A percentile compares a stretch with the other conserved stretches of the same genome.
These are phyloP conservation scores for Annulohypoxylon nitens DNA, from an alignment of 495 filamentous ascomycete species.

Conservation along the genomic window DNA sequence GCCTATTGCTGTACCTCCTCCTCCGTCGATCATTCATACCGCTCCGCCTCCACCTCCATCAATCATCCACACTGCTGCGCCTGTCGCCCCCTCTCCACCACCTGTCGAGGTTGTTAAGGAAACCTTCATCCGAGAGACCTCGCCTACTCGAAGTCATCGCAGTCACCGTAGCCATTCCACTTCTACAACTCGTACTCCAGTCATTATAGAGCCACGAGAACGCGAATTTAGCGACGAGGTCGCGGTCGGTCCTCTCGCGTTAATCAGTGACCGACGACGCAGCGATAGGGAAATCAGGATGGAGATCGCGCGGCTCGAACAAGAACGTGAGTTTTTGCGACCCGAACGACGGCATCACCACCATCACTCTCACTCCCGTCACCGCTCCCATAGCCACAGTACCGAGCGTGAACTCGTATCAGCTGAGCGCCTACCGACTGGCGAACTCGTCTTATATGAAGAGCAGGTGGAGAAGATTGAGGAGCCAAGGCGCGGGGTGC, in stretches of 20 bases:
- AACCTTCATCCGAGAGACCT: conserved; percentile 56
- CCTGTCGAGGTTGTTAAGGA: conserved; percentile 58
- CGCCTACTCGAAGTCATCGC: conserved; percentile 53
- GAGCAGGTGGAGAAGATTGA: conserved; percentile 66
- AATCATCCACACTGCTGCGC: conserved; percentile 56
- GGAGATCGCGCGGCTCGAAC: conserved; percentile 71
- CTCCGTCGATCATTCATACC: conserved; percentile 54
- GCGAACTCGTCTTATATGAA: conserved; percentile 67
- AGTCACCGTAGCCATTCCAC: conserved; percentile 48
- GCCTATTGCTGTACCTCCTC: conserved; percentile 52
- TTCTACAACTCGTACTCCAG: conserved; percentile 45
- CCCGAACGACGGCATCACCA: conserved; percentile 48
- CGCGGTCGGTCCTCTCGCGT: conserved; percentile 65
- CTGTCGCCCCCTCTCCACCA: conserved; percentile 55
- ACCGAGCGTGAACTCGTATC: conserved; percentile 59
- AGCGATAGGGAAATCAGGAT: conserved; percentile 68
- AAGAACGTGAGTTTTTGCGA: conserved; percentile 48
- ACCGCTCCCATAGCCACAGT: conserved; percentile 51
- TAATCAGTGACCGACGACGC: conserved; percentile 60
- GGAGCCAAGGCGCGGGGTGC: conserved; percentile 67
- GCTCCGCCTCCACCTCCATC: conserved; percentile 50
- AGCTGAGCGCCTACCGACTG: conserved; percentile 61
- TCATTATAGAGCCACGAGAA: conserved; percentile 56
- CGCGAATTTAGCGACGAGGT: conserved; percentile 60
- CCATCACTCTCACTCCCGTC: conserved; percentile 42